A percentile compares a stretch with the other conserved stretches of the same genome.
phyloP scores from a whole-genome alignment of 2,329 filamentous ascomycete species.

The Oidium heveae region DNA sequence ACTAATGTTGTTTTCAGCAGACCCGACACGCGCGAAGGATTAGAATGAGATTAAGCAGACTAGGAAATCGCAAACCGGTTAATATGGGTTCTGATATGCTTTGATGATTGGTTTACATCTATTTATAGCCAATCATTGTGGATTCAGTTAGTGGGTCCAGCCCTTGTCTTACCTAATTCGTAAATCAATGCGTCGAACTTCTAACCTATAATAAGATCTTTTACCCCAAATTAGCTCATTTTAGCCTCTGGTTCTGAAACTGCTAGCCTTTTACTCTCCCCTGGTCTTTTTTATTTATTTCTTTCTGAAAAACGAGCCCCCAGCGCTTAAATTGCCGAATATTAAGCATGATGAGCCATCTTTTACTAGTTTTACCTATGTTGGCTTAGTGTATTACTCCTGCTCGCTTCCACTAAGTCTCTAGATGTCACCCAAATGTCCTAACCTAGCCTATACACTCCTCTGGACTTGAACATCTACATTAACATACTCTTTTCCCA shows the following conservation, averaged over 20 bases:
- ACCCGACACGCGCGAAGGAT: neutral
- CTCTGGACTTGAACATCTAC: neutral
- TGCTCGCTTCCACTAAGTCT: neutral
- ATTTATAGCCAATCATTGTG: no score
- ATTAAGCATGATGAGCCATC: neutral
- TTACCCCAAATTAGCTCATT: neutral
- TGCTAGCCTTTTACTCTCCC: neutral
- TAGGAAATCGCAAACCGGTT: no score
- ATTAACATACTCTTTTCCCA: neutral
- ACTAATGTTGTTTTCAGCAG: neutral
- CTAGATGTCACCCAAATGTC: neutral
- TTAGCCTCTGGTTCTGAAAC: neutral
- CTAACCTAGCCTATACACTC: neutral
- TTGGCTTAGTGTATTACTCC: neutral
- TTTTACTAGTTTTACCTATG: neutral
- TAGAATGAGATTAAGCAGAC: neutral
- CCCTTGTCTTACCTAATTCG: neutral
- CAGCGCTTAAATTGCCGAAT: neutral
- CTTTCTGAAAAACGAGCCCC: neutral
- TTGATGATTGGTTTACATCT: no score
- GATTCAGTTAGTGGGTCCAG: no score
- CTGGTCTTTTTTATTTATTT: neutral
- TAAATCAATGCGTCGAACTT: neutral
- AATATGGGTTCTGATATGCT: no score
- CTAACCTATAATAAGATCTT: neutral